These are phyloP conservation scores for Petrea volubilis DNA, from an alignment of 257 asterid species.

Conservation along the genomic window DNA sequence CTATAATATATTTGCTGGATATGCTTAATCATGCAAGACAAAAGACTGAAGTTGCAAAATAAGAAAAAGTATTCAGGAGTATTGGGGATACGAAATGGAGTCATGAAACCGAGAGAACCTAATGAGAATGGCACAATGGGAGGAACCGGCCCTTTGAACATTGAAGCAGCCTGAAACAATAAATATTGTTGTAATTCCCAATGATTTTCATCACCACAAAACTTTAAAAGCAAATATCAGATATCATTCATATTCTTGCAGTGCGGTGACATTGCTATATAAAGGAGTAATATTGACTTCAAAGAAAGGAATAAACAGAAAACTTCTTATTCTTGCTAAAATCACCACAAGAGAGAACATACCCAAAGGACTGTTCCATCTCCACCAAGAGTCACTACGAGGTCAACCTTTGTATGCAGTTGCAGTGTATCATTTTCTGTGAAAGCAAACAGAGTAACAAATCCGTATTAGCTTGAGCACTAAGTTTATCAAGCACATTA, in stretches of 20 bases:
- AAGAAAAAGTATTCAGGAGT: background rate
- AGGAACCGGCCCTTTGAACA: constrained; percentile 99
- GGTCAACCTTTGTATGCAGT: constrained; percentile 90
- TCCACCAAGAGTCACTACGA: constrained; percentile 92
- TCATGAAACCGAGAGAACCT: constrained; percentile 99
- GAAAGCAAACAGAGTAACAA: constrained; percentile 13
- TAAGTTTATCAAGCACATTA: no score
- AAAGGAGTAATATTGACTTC: no score
- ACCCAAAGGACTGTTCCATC: constrained; percentile 99
- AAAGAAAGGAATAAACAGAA: background rate
- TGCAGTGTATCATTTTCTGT: constrained; percentile 71
- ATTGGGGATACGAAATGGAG: constrained; percentile 89
- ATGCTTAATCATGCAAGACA: background rate
- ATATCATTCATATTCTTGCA: no score
- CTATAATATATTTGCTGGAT: background rate
- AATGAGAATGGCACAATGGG: constrained; percentile 95
- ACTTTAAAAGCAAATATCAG: no score
- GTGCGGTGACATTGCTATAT: no score
- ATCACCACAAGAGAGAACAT: constrained; percentile 29
- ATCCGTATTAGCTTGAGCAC: background rate
- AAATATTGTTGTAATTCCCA: background rate
- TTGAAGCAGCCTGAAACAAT: constrained; percentile 93
- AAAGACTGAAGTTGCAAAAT: constrained; percentile 16
- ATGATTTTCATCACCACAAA: background rate
- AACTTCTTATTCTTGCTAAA: background rate